A percentile compares a stretch with the other conserved stretches of the same genome.
Conservation (phyloP, 495 filamentous ascomycete species). For the Penicillium malachiteum region DNA sequence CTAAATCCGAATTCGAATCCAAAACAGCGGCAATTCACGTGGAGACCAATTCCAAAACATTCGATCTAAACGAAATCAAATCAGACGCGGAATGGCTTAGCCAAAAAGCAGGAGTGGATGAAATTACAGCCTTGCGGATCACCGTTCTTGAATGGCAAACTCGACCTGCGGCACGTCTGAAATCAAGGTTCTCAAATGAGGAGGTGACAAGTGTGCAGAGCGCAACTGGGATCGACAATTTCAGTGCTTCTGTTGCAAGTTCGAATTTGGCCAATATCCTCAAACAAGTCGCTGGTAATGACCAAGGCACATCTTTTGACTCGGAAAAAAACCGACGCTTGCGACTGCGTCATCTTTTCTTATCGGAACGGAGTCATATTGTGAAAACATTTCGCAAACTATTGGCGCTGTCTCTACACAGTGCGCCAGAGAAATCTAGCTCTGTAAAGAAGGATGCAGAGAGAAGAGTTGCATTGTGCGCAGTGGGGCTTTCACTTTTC, state of each 20-base stretch:
- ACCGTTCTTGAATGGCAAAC: slow-evolving; percentile 81
- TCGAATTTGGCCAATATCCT: slow-evolving; percentile 41
- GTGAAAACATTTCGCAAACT: slow-evolving; percentile 46
- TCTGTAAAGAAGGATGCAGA: slow-evolving; percentile 4
- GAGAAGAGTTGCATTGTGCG: slow-evolving; percentile 23
- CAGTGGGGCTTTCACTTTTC: slow-evolving; percentile 35
- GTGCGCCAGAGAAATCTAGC: slow-evolving; percentile 12
- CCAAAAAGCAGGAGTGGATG: slow-evolving; percentile 70
- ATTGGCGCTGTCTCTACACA: slow-evolving; percentile 36
- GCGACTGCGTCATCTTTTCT: slow-evolving; percentile 64
- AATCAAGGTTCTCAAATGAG: slow-evolving; percentile 63
- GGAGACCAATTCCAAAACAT: slow-evolving; percentile 64
- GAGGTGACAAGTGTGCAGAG: slow-evolving; percentile 66
- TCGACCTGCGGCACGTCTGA: slow-evolving; percentile 63
- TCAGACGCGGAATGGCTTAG: slow-evolving; percentile 84
- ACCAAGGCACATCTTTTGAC: slow-evolving; percentile 56
- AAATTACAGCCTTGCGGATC: slow-evolving; percentile 78
- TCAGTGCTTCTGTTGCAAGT: slow-evolving; percentile 49
- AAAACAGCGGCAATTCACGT: slow-evolving; percentile 91
- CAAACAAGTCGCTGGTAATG: slow-evolving; percentile 37
- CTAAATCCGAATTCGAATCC: slow-evolving; percentile 74
- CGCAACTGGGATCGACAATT: slow-evolving; percentile 58
- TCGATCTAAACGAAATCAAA: slow-evolving; percentile 79
- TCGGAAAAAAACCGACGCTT: slow-evolving; percentile 55
- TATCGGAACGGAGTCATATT: slow-evolving; percentile 60